Percentiles rank a stretch among this genome's conserved stretches.
Evolutionary conservation across 345 rosid genomes (phyloP).

Genomic region (Rhizophora apiculata): DNA sequence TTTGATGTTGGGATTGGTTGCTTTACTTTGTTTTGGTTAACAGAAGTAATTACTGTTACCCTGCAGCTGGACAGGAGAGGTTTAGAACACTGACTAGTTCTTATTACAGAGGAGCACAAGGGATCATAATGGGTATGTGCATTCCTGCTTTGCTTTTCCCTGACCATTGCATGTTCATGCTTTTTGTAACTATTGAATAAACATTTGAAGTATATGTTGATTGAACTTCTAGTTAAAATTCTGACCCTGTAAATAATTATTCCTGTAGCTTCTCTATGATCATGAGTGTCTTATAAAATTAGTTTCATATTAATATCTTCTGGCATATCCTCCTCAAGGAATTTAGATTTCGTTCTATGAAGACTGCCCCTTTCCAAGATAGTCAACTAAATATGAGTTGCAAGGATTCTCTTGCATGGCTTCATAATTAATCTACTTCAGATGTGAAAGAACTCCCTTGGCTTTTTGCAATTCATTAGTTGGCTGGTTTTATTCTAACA

Average conservation of each 20-base stretch:
- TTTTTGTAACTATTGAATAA: no score
- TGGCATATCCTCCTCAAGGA: no score
- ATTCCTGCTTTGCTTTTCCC: neutral
- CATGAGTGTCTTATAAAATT: no score
- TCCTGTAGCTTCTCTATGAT: no score
- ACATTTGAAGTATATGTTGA: no score
- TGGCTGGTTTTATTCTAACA: neutral
- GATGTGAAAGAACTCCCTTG: neutral
- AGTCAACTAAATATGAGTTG: neutral
- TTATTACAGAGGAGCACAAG: conserved; percentile 97
- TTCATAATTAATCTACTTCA: neutral
- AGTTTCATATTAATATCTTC: no score
- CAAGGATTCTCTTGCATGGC: neutral
- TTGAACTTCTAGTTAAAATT: no score
- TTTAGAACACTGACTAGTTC: conserved; percentile 92
- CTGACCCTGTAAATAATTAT: no score
- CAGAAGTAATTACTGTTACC: neutral
- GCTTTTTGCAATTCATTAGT: neutral
- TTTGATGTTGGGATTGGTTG: neutral
- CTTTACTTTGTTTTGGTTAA: conserved; percentile 4
- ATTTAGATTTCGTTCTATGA: no score
- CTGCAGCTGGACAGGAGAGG: conserved; percentile 96
- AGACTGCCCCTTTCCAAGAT: neutral
- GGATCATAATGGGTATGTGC: conserved; percentile 84
- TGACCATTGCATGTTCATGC: neutral